Evolutionary conservation across 352 stramenopile species (phyloP), one percentile per base, ranked within the genome.

Genomic region (Phytopythium boreale): DNA sequence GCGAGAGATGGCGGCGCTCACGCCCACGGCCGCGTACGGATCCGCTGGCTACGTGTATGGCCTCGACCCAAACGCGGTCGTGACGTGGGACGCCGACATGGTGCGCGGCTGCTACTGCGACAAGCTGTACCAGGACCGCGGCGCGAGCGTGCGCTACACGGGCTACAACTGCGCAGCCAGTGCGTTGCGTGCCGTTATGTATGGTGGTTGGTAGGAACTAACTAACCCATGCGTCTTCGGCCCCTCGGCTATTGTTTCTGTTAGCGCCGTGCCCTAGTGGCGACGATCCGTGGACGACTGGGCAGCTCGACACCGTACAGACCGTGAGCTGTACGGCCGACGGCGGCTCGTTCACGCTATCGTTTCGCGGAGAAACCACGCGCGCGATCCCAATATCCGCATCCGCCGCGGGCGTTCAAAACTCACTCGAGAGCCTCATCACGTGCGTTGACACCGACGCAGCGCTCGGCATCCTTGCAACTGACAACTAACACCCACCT

Each of bases 41-140:
- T 60, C 71, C 9, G 70, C 75, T 19, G 77, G 68, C 1, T 85
- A 85, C 41, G 69, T 79, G 1, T 97, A 97, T 63, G 90, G 90
- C 47, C 72, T 63, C 0, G 80, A 95, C 41, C 70, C 77, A 5
- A 96, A 97, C 46, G 66, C 82, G 12, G 60, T 82, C 9, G 58
- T 67, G 10, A 97, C 90, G 6, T 98, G 92, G 92, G 92, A 98
- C 61, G 84, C 84, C 22, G 72, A 97, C 63, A 89, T 91, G 73
- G 67, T 89, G 36, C 80, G 87, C 39, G 87, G 90, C 39, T 97
- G 89, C 72, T 85, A 86, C 56, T 98, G 92, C 70, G 86, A 96
- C 67, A 93, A 95, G 61, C 78, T 90, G 4, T 70, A 83, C 19
- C 69, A 69, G 29, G 74, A 88, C 31, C 74, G 74, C 0, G 79